Evolutionary conservation across 2,329 filamentous ascomycete genomes (phyloP), one percentile per base, ranked within the genome.

Genomic region (Ceratocystis papillata): DNA sequence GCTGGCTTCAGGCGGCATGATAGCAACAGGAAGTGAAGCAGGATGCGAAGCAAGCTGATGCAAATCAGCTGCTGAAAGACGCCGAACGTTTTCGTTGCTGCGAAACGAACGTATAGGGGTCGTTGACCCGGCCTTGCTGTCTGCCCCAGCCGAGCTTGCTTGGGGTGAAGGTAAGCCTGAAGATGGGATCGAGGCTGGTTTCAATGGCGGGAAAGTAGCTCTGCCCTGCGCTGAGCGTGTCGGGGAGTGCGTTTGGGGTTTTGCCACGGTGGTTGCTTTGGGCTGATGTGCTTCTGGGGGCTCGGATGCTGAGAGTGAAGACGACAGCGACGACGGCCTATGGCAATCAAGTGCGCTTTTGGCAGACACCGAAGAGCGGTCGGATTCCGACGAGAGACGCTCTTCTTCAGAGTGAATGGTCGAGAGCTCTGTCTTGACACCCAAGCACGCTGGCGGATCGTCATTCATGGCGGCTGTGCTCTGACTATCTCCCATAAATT

Each of bases 1-100:
- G 68, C 69, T 48, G 69, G 76, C 70, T 67, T 76, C 74, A 2
- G 76, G 72, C 2, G 73, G 70, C 69, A 76, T 72, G 15, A 41
- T 53, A 73, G 73, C 2, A 69, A 86, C 73, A 12, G 84, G 83
- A 1, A 87, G 74, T 0, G 83, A 85, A 33, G 83, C 81, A 5
- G 82, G 82, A 1, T 80, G 78, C 33, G 78, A 79, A 15, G 81
- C 79, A 67, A 87, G 74, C 67, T 83, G 80, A 64, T 83, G 79
- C 72, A 86, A 84, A 70, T 84, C 81, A 46, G 77, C 80, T 6
- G 81, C 81, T 0, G 83, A 84, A 30, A 86, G 76, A 46, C 81
- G 79, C 65, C 81, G 78, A 60, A 84, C 74, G 61, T 75, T 78
- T 68, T 79, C 79, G 53, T 75, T 73, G 68, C 74, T 77, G 41